Base-by-base conservation (phyloP, 768 basidiomycete genomes). In the Hygrophorus russula region DNA sequence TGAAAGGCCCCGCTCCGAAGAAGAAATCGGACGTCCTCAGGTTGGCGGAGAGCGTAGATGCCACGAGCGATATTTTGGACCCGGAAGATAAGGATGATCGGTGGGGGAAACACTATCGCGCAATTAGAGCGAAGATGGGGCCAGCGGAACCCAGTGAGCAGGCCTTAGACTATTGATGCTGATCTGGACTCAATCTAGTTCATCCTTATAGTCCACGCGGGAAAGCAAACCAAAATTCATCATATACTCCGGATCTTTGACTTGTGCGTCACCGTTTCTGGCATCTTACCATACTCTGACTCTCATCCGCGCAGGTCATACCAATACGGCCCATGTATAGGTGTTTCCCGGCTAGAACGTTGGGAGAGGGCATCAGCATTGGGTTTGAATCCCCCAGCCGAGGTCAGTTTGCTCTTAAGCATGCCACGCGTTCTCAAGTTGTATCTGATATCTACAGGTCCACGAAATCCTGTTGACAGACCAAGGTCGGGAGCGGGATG, bases 321-420 rank as follows among this genome's bases (percentile, higher is more conserved):
- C 45, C 77, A 86, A 50, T 92, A 79, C 54, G 89, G 88, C 0
- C 88, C 87, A 2, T 87, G 81, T 50, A 64, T 81, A 15, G 84
- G 87, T 0, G 71, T 88, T 42, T 74, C 78, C n/a, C 77, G 92
- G 20, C 62, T 94, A 11, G 78, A 92, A 48, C 70, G 93, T 31
- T 97, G 91, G 89, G 76, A 92, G 55, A 71, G 92, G 39, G 93
- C 93, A 0, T 59, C 79, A 19, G 69, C 71, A 8, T 67, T 93
- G 36, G 89, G 89, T 2, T 64, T 96, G 14, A 69, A 80, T 37
- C 93, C 92, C 11, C 91, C 90, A 2, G 49, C 56, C 12, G 86
- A 90, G 69, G 90, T 84, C 51, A 45, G 75, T 43, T 31, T 15
- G 41, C 13, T 42, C 40, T 10, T 47, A 11, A 7, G 32, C 19